A percentile compares a stretch with the other conserved stretches of the same genome.
Conservation (phyloP, 345 rosid genomes). For the Corchorus capsularis region DNA sequence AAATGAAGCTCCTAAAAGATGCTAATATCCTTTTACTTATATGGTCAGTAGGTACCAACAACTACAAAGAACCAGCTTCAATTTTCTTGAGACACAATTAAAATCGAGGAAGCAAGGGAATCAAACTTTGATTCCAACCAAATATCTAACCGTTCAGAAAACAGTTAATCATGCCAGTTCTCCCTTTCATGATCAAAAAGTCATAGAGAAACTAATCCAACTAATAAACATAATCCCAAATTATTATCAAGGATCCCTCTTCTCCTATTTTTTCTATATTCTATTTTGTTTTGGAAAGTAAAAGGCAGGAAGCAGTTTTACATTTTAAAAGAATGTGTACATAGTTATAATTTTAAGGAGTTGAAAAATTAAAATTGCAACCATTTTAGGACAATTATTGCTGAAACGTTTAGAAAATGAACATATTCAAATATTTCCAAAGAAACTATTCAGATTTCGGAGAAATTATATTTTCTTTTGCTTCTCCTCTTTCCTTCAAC, state of each 20-base stretch:
- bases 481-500: slow-evolving; percentile 10
- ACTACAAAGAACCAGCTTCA: background rate
- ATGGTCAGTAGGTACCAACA: background rate
- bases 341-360: background rate
- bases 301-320: background rate
- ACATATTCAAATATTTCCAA: background rate
- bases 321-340: background rate
- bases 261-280: background rate
- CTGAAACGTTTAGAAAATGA: background rate
- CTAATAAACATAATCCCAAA: background rate
- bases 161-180: background rate
- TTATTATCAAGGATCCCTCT: background rate
- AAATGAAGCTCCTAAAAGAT: background rate
- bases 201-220: background rate
- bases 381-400: background rate
- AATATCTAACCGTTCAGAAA: background rate
- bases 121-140: background rate
- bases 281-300: background rate
- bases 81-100: background rate
- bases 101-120: background rate
- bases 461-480: background rate
- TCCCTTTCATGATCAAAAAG: background rate
- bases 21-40: background rate
- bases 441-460: background rate
- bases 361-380: background rate